Evolutionary conservation across 2,329 filamentous ascomycete species (phyloP).

Genomic region (Xylaria digitata): DNA sequence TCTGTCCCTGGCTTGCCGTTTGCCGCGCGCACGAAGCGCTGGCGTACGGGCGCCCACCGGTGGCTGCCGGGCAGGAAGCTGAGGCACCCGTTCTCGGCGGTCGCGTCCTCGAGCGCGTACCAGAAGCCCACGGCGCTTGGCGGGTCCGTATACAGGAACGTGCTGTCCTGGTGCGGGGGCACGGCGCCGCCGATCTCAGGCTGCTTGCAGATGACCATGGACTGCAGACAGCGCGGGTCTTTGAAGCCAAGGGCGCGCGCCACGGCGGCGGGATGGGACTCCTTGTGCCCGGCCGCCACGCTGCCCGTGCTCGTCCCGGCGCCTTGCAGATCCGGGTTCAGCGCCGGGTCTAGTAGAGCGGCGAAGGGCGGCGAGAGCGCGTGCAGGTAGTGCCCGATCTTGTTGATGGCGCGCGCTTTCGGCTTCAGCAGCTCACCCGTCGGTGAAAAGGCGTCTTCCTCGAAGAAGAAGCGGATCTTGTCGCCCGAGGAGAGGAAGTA

Average conservation of each 20-base stretch:
- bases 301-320: conserved; percentile 59
- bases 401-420: conserved; percentile 88
- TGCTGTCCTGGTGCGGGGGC: conserved; percentile 90
- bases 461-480: conserved; percentile 96
- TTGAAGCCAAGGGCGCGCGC: conserved; percentile 77
- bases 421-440: conserved; percentile 76
- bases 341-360: conserved; percentile 59
- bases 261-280: conserved; percentile 66
- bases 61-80: conserved; percentile 89
- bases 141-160: conserved; percentile 90
- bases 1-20: conserved; percentile 66
- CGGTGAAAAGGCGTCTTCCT: conserved; percentile 86
- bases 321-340: conserved; percentile 56
- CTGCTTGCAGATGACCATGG: conserved; percentile 99
- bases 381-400: conserved; percentile 85
- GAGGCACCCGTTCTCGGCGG: conserved; percentile 85
- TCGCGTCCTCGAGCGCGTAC: conserved; percentile 96
- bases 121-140: conserved; percentile 94
- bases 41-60: conserved; percentile 72
- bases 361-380: conserved; percentile 74
- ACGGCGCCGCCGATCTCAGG: conserved; percentile 94
- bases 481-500: conserved; percentile 94
- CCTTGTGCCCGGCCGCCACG: conserved; percentile 49
- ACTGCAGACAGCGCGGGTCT: conserved; percentile 85
- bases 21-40: conserved; percentile 77